phyloP scores from a whole-genome alignment of 2,329 filamentous ascomycete genomes.

The Neofusicoccum sp. region DNA sequence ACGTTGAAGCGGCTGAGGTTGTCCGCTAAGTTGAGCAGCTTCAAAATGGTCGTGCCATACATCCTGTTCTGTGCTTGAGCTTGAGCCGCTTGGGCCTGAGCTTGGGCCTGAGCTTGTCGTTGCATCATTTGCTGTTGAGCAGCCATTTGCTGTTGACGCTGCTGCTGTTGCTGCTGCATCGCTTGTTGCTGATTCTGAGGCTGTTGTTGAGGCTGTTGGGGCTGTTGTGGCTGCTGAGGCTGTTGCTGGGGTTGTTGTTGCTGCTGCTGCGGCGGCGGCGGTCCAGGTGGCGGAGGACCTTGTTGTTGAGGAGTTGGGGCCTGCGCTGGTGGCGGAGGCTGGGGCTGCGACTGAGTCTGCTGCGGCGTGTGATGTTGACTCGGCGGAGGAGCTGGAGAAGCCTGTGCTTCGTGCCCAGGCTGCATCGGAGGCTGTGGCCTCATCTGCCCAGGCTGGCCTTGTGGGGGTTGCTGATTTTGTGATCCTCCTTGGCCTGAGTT shows the following conservation, averaged over 20 bases:
- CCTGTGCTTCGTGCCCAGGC: conserved; percentile 37
- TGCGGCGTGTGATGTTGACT: conserved; percentile 40
- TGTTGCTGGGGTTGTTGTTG: conserved; percentile 30
- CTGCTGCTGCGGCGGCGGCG: conserved; percentile 16
- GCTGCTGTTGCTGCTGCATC: conserved; percentile 25
- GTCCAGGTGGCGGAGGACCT: conserved; percentile 14
- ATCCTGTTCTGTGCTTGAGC: conserved; percentile 29
- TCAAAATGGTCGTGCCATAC: conserved; percentile 49
- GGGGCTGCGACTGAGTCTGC: conserved; percentile 34
- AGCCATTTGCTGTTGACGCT: conserved; percentile 25
- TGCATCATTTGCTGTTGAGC: conserved; percentile 22
- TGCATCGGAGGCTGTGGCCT: conserved; percentile 38
- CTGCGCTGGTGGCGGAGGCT: conserved; percentile 28
- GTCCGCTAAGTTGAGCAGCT: conserved; percentile 57
- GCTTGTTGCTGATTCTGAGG: conserved; percentile 24
- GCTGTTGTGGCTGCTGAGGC: conserved; percentile 38
- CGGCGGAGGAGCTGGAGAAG: conserved; percentile 37
- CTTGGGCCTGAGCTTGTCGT: conserved; percentile 26
- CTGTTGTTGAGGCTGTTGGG: conserved; percentile 33
- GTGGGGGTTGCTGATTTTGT: conserved; percentile 34
- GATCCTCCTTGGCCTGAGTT: conserved; percentile 46
- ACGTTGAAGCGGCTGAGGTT: conserved; percentile 56
- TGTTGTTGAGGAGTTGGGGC: conserved; percentile 23
- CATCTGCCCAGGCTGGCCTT: conserved; percentile 36
- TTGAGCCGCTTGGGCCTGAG: conserved; percentile 24